Evolutionary conservation across 371 early-diverging fungal genomes (phyloP), one percentile per base, ranked within the genome.

Genomic region (Amoeboaphelidium protococcarum): DNA sequence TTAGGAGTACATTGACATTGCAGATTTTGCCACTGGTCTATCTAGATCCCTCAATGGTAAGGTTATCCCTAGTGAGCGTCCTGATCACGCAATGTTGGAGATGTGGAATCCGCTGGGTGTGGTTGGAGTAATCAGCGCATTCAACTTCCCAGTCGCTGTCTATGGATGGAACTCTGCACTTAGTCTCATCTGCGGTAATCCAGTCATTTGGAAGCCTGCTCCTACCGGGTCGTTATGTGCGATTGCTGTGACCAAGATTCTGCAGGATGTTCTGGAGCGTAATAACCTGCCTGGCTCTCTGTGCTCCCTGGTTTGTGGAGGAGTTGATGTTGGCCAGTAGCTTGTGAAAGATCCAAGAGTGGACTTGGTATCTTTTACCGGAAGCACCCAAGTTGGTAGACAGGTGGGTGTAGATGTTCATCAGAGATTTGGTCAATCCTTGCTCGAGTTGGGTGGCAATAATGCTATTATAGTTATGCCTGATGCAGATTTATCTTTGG

Each of bases 71-170:
- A 77, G 78, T 45, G 94, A 94, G 58, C 68, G 90, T 53, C 82
- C 87, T 16, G 89, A 87, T 12, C 94, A 94, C 60, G 69, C 79
- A 49, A 86, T 94, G 88, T 71, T 88, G 64, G 94, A 94, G 61
- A 75, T 83, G 16, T 83, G 80, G 56, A 73, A 70, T 49, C 80
- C 82, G n/a, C 60, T 73, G 59, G 82, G 82, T 19, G 77, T 80
- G 1, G 77, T 78, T 0, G 68, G 76, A 16, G 79, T 80, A 21
- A 54, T 82, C 45, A 80, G 80, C 1, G 74, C 76, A 37, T 82
- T 80, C 80, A 82, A 82, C 53, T 82, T 80, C 51, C 82, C 82
- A 42, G 43, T 60, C 25, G 37, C 25, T 44, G 40, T 31, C 42
- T 67, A 71, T 0, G 57, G 83, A 52, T 80, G 81, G 12, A 84